Percentiles rank a stretch among this genome's conserved stretches.
These are phyloP conservation scores for Neurospora tetraspora DNA, from an alignment of 495 filamentous ascomycete species.

Conservation along the genomic window DNA sequence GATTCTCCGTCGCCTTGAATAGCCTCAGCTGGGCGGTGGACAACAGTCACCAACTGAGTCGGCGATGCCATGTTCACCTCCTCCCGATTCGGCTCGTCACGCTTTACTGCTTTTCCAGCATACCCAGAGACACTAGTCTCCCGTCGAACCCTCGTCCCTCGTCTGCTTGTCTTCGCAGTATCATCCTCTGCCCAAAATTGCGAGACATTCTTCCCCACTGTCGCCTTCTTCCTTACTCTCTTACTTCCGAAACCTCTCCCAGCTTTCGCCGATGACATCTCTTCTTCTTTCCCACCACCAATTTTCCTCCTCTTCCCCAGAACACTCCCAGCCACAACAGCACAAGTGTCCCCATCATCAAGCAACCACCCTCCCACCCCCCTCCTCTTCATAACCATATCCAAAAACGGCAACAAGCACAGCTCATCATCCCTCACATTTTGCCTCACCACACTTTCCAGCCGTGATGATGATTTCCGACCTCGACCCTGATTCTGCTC, in stretches of 20 bases:
- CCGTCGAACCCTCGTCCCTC: neutral
- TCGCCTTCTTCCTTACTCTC: neutral
- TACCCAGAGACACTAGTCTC: neutral
- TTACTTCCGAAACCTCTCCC: neutral
- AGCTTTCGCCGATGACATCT: neutral
- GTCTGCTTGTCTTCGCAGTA: neutral
- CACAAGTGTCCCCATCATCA: neutral
- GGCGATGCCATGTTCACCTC: neutral
- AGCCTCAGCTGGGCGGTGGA: neutral
- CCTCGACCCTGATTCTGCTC: no score
- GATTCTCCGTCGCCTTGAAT: neutral
- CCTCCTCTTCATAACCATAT: neutral
- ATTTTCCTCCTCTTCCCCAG: neutral
- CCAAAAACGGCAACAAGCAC: neutral
- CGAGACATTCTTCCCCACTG: constrained; percentile 1
- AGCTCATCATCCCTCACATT: neutral
- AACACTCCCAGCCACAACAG: neutral
- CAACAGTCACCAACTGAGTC: neutral
- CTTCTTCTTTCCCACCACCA: neutral
- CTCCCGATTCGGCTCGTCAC: neutral
- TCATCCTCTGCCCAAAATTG: constrained; percentile 8
- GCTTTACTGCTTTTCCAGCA: neutral
- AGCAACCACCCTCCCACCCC: neutral
- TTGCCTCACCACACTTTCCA: neutral
- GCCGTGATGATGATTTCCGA: neutral